Evolutionary conservation across 1,284 basidiomycete genomes (phyloP), one percentile per base, ranked within the genome.

Genomic region (Phylloboletellus chloephorus): DNA sequence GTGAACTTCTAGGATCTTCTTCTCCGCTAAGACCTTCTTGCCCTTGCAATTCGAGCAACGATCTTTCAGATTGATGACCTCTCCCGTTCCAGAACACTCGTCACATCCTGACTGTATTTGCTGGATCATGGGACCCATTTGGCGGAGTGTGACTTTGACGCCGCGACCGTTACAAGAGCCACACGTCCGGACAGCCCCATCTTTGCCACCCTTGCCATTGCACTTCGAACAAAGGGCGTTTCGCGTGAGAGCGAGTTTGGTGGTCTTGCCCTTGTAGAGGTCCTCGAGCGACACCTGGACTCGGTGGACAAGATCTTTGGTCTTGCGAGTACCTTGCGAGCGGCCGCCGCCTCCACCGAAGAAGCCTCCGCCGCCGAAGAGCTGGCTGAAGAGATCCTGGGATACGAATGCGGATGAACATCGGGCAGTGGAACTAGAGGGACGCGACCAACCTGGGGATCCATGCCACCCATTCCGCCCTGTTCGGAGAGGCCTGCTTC

Each of bases 51-150:
- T 71, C 67, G 84, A 81, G 79, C 96, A 99, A 52, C 86, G 78
- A 72, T 98, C 93, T 69, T 95, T 98, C 43, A 74, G 64, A 67
- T 93, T 92, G 73, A 98, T 96, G 56, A 90, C 76, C 68, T 98
- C 95, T 51, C 96, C 96, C 16, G 80, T 78, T 23, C 91, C 96
- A 39, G 75, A 76, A 66, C 96, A 99, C 23, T 97, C 94, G 60
- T 87, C 82, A 71, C 96, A 99, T 37, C 83, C 77, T 52, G 92
- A 88, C 65, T 98, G 96, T 58, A 98, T 90, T 69, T 99, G 96
- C 69, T 99, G 96, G 56, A 99, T 92, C 96, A 99, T 99, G 12
- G 96, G 96, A 25, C 96, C 96, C 78, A 96, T 86, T 67, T 98
- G 95, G 48, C 96, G 88, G 47, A 98, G 72, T 43, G 87, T 90